A percentile compares a stretch with the other conserved stretches of the same genome.
Evolutionary conservation across 2,329 filamentous ascomycete genomes (phyloP).

Genomic region (Mariannaea sp.): DNA sequence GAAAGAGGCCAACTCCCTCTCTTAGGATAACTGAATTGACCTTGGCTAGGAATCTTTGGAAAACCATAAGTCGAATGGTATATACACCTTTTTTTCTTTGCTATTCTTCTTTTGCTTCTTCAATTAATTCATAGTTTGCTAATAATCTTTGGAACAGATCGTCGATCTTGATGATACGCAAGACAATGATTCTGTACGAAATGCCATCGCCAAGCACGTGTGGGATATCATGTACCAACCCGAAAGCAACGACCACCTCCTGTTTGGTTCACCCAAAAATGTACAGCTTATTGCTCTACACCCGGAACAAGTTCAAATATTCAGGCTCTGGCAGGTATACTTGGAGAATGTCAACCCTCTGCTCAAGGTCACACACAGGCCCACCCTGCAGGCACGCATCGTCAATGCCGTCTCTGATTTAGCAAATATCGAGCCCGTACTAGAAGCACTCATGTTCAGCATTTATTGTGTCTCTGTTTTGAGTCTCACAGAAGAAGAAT

Average conservation of each 20-base stretch:
- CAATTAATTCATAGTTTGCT: no score
- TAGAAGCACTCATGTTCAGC: conserved; percentile 62
- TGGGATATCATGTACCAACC: conserved; percentile 47
- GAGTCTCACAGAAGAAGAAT: conserved; percentile 51
- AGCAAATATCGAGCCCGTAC: conserved; percentile 41
- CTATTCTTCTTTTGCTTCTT: no score
- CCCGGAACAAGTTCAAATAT: conserved; percentile 49
- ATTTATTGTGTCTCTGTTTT: conserved; percentile 51
- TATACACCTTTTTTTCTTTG: no score
- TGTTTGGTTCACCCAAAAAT: conserved; percentile 54
- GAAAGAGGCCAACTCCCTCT: no score
- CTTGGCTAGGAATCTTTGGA: no score
- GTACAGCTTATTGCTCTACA: conserved; percentile 57
- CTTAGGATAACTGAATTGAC: no score
- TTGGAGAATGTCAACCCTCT: conserved; percentile 63
- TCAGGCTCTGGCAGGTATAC: conserved; percentile 61
- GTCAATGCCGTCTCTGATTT: conserved; percentile 55
- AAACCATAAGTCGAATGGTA: no score
- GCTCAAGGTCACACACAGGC: conserved; percentile 61
- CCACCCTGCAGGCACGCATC: conserved; percentile 57
- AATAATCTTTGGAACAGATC: no score
- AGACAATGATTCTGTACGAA: background rate
- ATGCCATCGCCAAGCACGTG: conserved; percentile 26
- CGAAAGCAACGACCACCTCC: conserved; percentile 49
- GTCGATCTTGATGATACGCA: no score